phyloP scores from a whole-genome alignment of 768 basidiomycete species.

The Suillus decipiens region DNA sequence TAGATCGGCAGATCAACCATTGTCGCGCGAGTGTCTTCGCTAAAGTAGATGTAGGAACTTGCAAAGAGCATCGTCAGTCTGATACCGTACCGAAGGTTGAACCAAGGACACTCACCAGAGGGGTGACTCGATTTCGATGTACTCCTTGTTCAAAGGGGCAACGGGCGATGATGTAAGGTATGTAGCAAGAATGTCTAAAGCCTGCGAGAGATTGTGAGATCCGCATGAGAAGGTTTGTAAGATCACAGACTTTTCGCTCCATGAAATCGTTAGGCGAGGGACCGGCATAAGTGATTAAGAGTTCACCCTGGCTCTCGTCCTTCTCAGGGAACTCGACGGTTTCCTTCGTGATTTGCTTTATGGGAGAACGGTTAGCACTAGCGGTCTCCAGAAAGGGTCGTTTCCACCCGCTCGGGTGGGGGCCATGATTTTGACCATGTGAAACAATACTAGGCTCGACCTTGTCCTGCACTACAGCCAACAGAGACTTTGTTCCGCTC shows the following conservation, averaged over 20 bases:
- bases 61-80: slow-evolving; percentile 10
- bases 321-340: slow-evolving; percentile 93
- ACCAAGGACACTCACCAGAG: slow-evolving; percentile 59
- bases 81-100: neutral
- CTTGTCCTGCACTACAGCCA: slow-evolving; percentile 78
- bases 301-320: slow-evolving; percentile 93
- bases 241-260: slow-evolving; percentile 58
- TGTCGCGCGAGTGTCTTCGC: slow-evolving; percentile 73
- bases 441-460: slow-evolving; percentile 81
- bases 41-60: slow-evolving; percentile 86
- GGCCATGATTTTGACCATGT: slow-evolving; percentile 72
- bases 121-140: slow-evolving; percentile 87
- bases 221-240: slow-evolving; percentile 5
- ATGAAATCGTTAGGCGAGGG: slow-evolving; percentile 72
- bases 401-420: slow-evolving; percentile 81
- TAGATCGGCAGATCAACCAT: slow-evolving; percentile 74
- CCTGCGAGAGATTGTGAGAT: slow-evolving; percentile 41
- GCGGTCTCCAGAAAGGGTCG: slow-evolving; percentile 91
- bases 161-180: slow-evolving; percentile 87
- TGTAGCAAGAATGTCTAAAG: slow-evolving; percentile 80
- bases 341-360: slow-evolving; percentile 56
- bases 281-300: slow-evolving; percentile 76
- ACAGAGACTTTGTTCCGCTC: slow-evolving; percentile 70
- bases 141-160: slow-evolving; percentile 87
- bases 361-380: slow-evolving; percentile 61